These are phyloP conservation scores for Glycine tomentella DNA, from an alignment of 306 rosid genomes.

Conservation along the genomic window DNA sequence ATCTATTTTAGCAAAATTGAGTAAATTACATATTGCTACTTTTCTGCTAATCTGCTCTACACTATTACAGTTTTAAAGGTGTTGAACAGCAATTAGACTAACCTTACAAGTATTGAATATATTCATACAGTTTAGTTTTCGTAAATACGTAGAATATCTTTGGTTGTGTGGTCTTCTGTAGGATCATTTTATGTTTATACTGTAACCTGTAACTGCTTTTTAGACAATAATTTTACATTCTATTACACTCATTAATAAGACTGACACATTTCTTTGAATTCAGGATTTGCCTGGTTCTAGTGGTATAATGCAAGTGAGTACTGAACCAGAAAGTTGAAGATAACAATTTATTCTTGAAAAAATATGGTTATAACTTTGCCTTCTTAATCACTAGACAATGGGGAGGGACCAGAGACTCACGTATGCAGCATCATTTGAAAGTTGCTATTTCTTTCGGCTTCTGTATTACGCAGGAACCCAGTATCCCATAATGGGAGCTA, in stretches of 20 bases:
- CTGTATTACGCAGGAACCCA: constrained; percentile 95
- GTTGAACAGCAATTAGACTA: constrained; percentile 10
- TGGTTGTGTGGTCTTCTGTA: constrained; percentile 10
- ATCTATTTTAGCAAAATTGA: constrained; percentile 5
- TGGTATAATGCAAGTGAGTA: constrained; percentile 94
- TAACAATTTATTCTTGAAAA: constrained; percentile 26
- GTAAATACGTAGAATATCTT: neutral
- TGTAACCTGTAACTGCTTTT: constrained; percentile 9
- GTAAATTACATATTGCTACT: constrained; percentile 19
- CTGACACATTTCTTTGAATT: constrained; percentile 44
- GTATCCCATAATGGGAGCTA: constrained; percentile 95
- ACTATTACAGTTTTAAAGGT: neutral
- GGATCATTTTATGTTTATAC: constrained; percentile 16
- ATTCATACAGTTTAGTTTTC: neutral
- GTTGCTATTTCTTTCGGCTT: constrained; percentile 89
- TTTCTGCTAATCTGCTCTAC: constrained; percentile 14
- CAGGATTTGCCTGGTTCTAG: constrained; percentile 98
- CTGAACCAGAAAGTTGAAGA: constrained; percentile 43
- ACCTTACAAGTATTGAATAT: neutral
- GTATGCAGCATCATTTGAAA: constrained; percentile 90
- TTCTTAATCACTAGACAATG: constrained; percentile 73
- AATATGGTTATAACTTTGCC: constrained; percentile 42
- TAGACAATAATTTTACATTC: constrained; percentile 36
- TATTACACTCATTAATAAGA: constrained; percentile 22
- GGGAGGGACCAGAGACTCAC: constrained; percentile 87